Evolutionary conservation across 306 rosid species (phyloP).

Genomic region (Trifolium subterraneum): DNA sequence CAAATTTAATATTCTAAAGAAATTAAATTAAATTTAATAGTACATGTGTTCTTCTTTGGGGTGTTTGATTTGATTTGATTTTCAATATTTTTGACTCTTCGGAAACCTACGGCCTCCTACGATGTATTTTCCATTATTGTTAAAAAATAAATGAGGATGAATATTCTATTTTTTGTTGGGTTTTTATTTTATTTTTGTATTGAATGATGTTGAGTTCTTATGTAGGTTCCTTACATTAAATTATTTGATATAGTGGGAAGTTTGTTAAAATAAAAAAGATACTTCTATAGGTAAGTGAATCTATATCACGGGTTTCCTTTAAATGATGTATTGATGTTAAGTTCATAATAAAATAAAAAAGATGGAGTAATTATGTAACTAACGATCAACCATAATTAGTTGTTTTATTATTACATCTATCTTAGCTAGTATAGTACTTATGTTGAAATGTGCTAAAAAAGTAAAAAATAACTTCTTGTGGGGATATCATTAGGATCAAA

Average conservation of each 20-base stretch:
- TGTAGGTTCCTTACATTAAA: conserved; percentile 27
- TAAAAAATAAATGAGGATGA: no score
- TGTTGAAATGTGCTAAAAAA: neutral
- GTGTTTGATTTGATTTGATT: conserved; percentile 41
- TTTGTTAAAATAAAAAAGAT: conserved; percentile 23
- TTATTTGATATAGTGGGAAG: conserved; percentile 25
- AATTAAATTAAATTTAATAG: neutral
- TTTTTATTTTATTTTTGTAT: neutral
- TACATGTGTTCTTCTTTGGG: conserved; percentile 42
- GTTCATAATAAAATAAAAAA: neutral
- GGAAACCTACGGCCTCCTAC: neutral
- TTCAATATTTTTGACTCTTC: conserved; percentile 49
- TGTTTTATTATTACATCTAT: neutral
- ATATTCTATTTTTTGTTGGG: no score
- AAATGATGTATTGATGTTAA: neutral
- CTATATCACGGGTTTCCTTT: neutral
- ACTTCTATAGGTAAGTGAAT: conserved; percentile 26
- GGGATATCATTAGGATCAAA: neutral
- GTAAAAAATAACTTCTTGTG: neutral
- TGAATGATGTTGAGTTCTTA: conserved; percentile 29
- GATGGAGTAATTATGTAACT: neutral
- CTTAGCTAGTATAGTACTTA: neutral
- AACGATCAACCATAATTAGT: neutral
- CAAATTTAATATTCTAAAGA: conserved; percentile 33
- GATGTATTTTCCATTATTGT: conserved; percentile 24